phyloP scores from a whole-genome alignment of 2,329 filamentous ascomycete species.

The Xylariaceae sp. region DNA sequence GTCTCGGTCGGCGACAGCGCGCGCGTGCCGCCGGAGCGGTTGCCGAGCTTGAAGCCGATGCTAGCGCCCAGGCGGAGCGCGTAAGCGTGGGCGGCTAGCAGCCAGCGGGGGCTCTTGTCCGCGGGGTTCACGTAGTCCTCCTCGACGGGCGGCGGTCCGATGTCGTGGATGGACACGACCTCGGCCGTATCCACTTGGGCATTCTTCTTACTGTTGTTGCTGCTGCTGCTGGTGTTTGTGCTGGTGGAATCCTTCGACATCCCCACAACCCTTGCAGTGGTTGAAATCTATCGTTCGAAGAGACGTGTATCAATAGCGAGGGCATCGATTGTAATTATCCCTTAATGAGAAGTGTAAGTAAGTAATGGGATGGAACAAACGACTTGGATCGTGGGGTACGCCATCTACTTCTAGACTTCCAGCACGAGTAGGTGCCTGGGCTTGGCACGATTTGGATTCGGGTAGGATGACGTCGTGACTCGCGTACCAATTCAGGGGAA shows the following conservation, averaged over 20 bases:
- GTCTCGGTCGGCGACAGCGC: constrained; percentile 15
- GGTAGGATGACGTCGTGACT: constrained; percentile 13
- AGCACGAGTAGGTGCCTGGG: too few relatives aligned
- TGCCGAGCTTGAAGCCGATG: constrained; percentile 22
- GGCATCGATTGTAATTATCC: too few relatives aligned
- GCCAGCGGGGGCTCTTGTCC: constrained; percentile 23
- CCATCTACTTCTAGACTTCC: not conserved
- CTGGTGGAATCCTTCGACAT: constrained; percentile 8
- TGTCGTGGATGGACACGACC: constrained; percentile 14
- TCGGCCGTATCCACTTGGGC: constrained; percentile 9
- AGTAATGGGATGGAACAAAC: constrained; percentile 1
- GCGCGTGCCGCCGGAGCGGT: constrained; percentile 14
- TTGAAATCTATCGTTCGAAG: too few relatives aligned
- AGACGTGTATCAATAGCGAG: too few relatives aligned
- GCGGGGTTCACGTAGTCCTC: constrained; percentile 23
- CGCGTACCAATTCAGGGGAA: not conserved
- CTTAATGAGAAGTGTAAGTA: too few relatives aligned
- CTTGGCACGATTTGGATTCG: too few relatives aligned
- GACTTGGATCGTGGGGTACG: not conserved
- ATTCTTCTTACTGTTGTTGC: constrained; percentile 3
- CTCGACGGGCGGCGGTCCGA: constrained; percentile 20
- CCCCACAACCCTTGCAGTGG: too few relatives aligned
- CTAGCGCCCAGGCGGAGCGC: constrained; percentile 19
- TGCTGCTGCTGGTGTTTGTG: too few relatives aligned
- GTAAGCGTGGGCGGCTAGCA: constrained; percentile 24